Percentiles rank a stretch among this genome's conserved stretches.
These are phyloP conservation scores for Leucosporidium creatinivorum DNA, from an alignment of 768 basidiomycete genomes.

Conservation along the genomic window DNA sequence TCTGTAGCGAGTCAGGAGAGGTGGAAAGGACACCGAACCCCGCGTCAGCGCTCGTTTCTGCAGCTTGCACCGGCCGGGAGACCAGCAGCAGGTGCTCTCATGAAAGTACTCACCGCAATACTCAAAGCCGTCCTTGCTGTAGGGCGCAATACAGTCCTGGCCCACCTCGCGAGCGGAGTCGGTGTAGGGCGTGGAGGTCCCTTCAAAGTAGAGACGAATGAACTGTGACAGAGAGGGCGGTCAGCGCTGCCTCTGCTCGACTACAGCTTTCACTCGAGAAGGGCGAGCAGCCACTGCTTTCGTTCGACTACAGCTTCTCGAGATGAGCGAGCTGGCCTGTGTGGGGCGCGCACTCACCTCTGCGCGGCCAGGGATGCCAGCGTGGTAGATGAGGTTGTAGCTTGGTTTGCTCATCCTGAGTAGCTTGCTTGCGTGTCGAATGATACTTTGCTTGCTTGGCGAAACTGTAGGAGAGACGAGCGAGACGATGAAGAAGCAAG, in stretches of 20 bases:
- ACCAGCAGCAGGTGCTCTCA: too few species aligned
- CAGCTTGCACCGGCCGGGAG: neutral
- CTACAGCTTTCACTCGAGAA: too few species aligned
- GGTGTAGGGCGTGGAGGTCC: conserved; percentile 16
- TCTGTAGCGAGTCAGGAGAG: neutral
- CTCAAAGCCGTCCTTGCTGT: conserved; percentile 9
- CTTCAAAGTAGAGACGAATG: conserved; percentile 21
- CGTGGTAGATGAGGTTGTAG: conserved; percentile 29
- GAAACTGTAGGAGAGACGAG: too few species aligned
- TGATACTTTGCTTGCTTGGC: too few species aligned
- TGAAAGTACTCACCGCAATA: neutral
- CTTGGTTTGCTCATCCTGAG: too few species aligned
- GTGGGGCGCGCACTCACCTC: conserved; percentile 8
- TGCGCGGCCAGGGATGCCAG: conserved; percentile 21
- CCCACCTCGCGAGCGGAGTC: conserved; percentile 8
- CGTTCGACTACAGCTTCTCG: too few species aligned
- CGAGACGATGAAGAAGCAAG: too few species aligned
- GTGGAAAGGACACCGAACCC: too few species aligned
- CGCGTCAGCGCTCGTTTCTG: neutral
- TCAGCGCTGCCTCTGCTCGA: too few species aligned
- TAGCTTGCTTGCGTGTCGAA: too few species aligned
- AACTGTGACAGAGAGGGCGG: conserved; percentile 7
- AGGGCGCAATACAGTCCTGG: conserved; percentile 12
- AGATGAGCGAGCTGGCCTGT: too few species aligned
- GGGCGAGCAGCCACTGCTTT: neutral